Conservation (phyloP, 2,329 filamentous ascomycete species). For the Exophiala lecanii-corni region DNA sequence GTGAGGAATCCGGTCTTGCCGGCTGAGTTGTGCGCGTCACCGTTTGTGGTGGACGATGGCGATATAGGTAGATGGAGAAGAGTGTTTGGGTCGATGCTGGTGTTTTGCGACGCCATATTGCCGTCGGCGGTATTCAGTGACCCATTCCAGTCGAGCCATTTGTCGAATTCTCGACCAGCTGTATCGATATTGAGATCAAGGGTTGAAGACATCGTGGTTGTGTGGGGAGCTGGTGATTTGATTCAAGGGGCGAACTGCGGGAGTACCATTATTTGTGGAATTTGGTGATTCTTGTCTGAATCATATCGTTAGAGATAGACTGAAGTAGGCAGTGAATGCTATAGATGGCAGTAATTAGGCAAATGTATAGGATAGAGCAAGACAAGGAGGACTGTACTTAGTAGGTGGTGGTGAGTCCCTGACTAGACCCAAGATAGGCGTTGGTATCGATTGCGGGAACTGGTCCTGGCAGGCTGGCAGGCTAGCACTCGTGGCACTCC, state of each 20-base stretch:
- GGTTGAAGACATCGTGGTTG: too few species aligned
- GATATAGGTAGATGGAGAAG: constrained; percentile 22
- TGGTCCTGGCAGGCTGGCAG: background rate
- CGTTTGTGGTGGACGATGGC: constrained; percentile 24
- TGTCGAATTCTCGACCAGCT: constrained; percentile 26
- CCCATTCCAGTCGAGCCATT: constrained; percentile 27
- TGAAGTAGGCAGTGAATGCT: too few species aligned
- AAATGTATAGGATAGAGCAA: too few species aligned
- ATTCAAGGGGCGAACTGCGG: too few species aligned
- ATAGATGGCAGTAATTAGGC: too few species aligned
- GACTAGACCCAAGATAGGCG: constrained; percentile 1
- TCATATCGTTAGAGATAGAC: too few species aligned
- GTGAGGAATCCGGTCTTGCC: constrained; percentile 22
- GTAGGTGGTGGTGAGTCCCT: constrained; percentile 3
- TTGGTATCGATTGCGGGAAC: background rate
- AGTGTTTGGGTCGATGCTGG: constrained; percentile 5
- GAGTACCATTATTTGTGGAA: too few species aligned
- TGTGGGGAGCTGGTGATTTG: too few species aligned
- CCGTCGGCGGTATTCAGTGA: constrained; percentile 10
- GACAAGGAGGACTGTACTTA: too few species aligned
- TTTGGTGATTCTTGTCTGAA: too few species aligned
- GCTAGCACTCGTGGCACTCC: too few species aligned
- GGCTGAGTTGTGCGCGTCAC: constrained; percentile 16
- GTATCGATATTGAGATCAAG: constrained; percentile 18
- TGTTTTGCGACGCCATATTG: constrained; percentile 1